phyloP scores from a whole-genome alignment of 108 stramenopile species.

The Mediolabrus comicus region DNA sequence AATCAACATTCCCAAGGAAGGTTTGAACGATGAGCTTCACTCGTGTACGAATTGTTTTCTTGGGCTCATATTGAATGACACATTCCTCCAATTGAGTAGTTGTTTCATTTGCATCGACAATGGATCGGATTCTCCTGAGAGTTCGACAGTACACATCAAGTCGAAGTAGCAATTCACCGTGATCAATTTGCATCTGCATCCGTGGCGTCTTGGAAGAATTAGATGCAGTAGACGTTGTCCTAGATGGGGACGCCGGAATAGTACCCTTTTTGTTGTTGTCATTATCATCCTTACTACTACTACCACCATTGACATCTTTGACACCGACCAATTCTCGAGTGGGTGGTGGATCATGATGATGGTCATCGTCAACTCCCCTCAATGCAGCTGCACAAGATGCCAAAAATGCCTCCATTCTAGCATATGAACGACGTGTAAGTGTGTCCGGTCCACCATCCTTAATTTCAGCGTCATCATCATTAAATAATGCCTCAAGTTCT shows the following conservation, averaged over 20 bases:
- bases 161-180: constrained; percentile 58
- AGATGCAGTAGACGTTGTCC: constrained; percentile 8
- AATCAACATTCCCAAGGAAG: constrained; percentile 59
- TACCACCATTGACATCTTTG: not conserved
- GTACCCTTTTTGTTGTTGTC: not conserved
- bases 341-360: constrained; percentile 1
- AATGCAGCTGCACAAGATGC: constrained; percentile 59
- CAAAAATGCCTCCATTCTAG: constrained; percentile 84
- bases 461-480: constrained; percentile 43
- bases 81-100: constrained; percentile 60
- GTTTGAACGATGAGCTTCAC: constrained; percentile 54
- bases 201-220: constrained; percentile 2
- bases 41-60: constrained; percentile 63
- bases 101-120: constrained; percentile 22
- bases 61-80: constrained; percentile 69
- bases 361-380: constrained; percentile 34
- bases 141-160: constrained; percentile 78
- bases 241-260: not conserved
- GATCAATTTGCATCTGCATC: constrained; percentile 56
- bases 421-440: constrained; percentile 54
- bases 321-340: not conserved
- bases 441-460: constrained; percentile 29
- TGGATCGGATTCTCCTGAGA: constrained; percentile 37
- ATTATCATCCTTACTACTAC: not conserved
- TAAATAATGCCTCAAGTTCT: constrained; percentile 34